Evolutionary conservation across 2,329 filamentous ascomycete species (phyloP).

Genomic region (Aureobasidium sp.): DNA sequence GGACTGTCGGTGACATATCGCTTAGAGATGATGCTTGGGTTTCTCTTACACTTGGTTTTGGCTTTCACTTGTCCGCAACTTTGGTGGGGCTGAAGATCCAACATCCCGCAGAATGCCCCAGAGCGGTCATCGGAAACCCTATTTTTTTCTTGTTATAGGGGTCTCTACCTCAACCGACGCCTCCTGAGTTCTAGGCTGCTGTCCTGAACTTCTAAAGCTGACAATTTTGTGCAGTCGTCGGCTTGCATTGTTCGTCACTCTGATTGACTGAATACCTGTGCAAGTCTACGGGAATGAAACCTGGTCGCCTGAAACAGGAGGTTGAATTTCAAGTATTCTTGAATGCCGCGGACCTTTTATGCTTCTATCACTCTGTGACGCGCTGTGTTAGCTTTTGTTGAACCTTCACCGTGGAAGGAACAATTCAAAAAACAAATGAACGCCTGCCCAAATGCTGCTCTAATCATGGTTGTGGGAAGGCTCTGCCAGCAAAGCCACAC

Average conservation of each 20-base stretch:
- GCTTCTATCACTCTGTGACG: not conserved
- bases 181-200: too few relatives aligned
- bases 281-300: too few relatives aligned
- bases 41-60: not conserved
- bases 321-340: not conserved
- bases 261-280: not conserved
- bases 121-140: not conserved
- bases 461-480: not conserved
- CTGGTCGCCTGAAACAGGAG: not conserved
- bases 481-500: slow-evolving; percentile 12
- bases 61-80: slow-evolving; percentile 5
- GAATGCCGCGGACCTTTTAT: not conserved
- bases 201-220: too few relatives aligned
- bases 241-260: too few relatives aligned
- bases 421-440: not conserved
- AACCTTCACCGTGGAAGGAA: not conserved
- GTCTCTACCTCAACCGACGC: not conserved
- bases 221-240: too few relatives aligned
- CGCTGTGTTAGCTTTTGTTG: not conserved
- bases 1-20: not conserved
- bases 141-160: not conserved
- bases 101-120: not conserved
- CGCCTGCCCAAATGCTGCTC: slow-evolving; percentile 10
- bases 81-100: not conserved
- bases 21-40: not conserved